A percentile compares a stretch with the other conserved stretches of the same genome.
Conservation (phyloP, 2,329 filamentous ascomycete genomes). For the Pseudocercospora cruenta region DNA sequence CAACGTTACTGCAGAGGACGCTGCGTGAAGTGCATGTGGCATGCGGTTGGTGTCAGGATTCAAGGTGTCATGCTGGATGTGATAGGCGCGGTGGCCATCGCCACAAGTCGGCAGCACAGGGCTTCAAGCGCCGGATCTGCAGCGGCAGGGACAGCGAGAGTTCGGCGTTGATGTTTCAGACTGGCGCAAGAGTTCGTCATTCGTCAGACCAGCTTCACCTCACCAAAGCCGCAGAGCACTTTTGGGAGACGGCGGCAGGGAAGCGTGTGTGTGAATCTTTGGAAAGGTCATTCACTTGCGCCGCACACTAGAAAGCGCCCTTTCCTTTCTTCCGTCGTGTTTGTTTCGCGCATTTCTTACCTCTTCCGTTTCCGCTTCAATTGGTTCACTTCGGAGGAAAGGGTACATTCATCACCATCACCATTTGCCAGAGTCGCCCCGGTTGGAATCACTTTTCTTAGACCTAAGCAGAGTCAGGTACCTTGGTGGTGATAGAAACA, state of each 20-base stretch:
- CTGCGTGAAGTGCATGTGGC: not conserved
- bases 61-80: not conserved
- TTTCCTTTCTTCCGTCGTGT: not conserved
- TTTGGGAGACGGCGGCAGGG: conserved; percentile 1
- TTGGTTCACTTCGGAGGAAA: conserved; percentile 3
- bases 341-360: not conserved
- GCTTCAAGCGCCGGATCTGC: not conserved
- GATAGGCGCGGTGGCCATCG: not conserved
- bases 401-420: not conserved
- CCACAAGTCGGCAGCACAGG: not conserved
- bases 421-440: not conserved
- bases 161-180: conserved; percentile 1
- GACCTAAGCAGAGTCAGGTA: not conserved
- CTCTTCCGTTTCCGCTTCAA: not conserved
- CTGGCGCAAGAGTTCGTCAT: conserved; percentile 2
- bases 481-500: not conserved
- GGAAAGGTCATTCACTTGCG: not conserved
- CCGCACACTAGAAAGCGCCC: not conserved
- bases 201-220: conserved; percentile 3
- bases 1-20: not conserved
- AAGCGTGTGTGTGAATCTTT: not conserved
- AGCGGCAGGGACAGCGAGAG: not conserved
- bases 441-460: not conserved
- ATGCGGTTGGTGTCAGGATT: conserved; percentile 1
- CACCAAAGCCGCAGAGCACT: not conserved